Evolutionary conservation across 2,329 filamentous ascomycete species (phyloP).

Genomic region (Aspergillus sp.): DNA sequence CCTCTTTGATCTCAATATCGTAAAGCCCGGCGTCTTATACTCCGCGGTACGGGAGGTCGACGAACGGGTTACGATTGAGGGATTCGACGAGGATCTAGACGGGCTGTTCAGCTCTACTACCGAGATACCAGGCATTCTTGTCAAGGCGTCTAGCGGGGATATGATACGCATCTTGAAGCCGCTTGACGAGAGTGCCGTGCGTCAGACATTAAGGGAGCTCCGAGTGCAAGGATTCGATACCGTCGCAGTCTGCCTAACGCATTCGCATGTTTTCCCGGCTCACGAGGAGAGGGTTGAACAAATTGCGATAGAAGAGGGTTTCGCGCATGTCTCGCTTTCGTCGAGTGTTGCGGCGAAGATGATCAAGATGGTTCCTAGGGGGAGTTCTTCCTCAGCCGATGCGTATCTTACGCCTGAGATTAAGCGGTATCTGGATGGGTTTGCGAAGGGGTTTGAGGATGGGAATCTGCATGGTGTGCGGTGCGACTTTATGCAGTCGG

Average conservation of each 20-base stretch:
- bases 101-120: background rate
- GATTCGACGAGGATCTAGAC: constrained; percentile 52
- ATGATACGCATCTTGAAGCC: constrained; percentile 67
- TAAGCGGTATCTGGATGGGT: constrained; percentile 65
- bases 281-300: constrained; percentile 79
- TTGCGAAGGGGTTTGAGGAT: constrained; percentile 66
- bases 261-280: constrained; percentile 84
- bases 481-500: constrained; percentile 96
- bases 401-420: constrained; percentile 79
- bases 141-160: constrained; percentile 49
- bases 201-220: constrained; percentile 62
- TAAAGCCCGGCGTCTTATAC: constrained; percentile 82
- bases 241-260: constrained; percentile 83
- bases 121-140: background rate
- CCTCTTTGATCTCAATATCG: constrained; percentile 89
- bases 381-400: constrained; percentile 74
- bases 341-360: constrained; percentile 74
- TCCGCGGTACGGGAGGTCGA: constrained; percentile 81
- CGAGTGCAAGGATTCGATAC: constrained; percentile 71
- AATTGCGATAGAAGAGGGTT: constrained; percentile 76
- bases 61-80: constrained; percentile 69
- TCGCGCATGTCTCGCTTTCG: constrained; percentile 69
- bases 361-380: constrained; percentile 77
- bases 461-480: constrained; percentile 71
- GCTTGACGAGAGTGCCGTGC: constrained; percentile 55